Base-by-base conservation (phyloP, 352 stramenopile species). In the Peronospora destructor region DNA sequence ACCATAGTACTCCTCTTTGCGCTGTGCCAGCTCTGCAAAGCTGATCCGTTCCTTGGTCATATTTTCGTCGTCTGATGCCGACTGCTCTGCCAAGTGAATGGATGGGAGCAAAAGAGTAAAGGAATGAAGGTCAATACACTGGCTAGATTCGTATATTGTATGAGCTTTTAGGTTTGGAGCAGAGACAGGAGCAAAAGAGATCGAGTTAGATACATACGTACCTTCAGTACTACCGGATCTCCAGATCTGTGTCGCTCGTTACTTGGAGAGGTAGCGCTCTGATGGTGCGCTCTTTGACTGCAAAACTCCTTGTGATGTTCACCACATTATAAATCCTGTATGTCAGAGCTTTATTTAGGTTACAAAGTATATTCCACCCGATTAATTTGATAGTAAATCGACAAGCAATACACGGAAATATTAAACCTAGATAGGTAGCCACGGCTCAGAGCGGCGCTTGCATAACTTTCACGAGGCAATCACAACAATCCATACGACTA, bases 1-100 rank as follows among this genome's bases (percentile, higher is more conserved):
- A 76, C 71, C 68, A 41, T 79, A 83, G 39, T 83, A 83, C 26
- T 83, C 71, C 14, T 71, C 60, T 39, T 76, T 75, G 25, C 64
- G 66, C 42, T 68, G 66, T 28, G 52, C 66, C 39, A 77, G 43
- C 50, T 77, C 69, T 29, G 45, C 51, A 13, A 45, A 61, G 44
- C 72, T 73, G 53, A 83, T 71, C 6, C 50, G 45, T 43, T 67
- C 62, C 45, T 71, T 71, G 33, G 49, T 40, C 62, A 71, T 71
- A 33, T 16, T 28, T 61, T 39, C 21, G 45, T 17, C 34, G 44
- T 53, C 35, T 37, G 16, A 50, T 49, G 32, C 19, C 32, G 36
- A 49, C 49, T 43, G 44, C 34, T 54, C 39, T 57, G 35, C 16
- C n/a, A 19, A 39, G 12, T 47, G 19, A 26, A 13, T 36, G 40